Conservation (phyloP, 345 rosid genomes). For the Populus ilicifolia region DNA sequence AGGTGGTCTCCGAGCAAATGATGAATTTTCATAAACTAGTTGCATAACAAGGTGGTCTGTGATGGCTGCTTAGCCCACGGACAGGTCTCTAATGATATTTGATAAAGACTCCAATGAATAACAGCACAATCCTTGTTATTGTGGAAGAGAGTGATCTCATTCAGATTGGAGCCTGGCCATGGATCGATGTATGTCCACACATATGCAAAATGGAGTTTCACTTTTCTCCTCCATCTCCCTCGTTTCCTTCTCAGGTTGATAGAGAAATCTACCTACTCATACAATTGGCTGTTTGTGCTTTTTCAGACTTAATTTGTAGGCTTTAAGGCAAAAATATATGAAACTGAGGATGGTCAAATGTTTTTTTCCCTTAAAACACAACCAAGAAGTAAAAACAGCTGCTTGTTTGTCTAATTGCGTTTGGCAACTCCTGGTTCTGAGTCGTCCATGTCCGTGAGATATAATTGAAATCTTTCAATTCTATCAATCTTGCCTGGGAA, state of each 20-base stretch:
- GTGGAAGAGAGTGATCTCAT: neutral
- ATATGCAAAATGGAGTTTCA: neutral
- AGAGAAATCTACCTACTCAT: constrained; percentile 8
- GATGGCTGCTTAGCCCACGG: neutral
- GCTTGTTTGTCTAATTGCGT: neutral
- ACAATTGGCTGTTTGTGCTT: neutral
- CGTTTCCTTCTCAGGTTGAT: neutral
- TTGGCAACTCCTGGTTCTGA: neutral
- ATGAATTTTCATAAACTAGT: too few relatives aligned
- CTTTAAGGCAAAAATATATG: too few relatives aligned
- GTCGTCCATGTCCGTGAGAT: neutral
- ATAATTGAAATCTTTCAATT: too few relatives aligned
- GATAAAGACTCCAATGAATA: neutral
- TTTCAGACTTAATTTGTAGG: neutral
- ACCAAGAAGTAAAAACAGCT: too few relatives aligned
- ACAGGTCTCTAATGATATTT: neutral
- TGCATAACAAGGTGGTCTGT: neutral
- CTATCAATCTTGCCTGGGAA: too few relatives aligned
- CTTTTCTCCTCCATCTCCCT: neutral
- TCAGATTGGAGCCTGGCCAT: neutral
- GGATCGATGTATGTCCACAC: neutral
- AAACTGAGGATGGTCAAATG: neutral
- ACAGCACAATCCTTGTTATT: neutral
- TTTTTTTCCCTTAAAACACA: too few relatives aligned
- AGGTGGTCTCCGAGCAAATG: too few relatives aligned